These are phyloP conservation scores for Boeremia exigua DNA, from an alignment of 2,329 filamentous ascomycete species.

Conservation along the genomic window DNA sequence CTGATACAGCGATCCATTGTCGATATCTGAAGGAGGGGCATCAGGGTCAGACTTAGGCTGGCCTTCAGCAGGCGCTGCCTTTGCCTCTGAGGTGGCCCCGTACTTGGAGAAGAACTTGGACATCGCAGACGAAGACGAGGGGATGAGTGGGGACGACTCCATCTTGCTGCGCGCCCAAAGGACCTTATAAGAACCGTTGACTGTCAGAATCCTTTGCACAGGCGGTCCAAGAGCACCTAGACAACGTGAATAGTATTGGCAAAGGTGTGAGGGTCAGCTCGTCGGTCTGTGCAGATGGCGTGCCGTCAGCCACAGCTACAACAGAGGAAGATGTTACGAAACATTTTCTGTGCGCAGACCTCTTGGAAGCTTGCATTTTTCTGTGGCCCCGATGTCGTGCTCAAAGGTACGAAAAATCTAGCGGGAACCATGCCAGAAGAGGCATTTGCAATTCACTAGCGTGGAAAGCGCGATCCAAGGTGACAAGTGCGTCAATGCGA, in stretches of 20 bases:
- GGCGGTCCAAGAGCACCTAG: constrained; percentile 6
- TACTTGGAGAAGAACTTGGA: constrained; percentile 24
- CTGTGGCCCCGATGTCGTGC: constrained; percentile 17
- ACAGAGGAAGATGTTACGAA: constrained; percentile 13
- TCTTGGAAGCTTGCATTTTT: constrained; percentile 7
- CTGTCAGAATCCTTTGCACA: constrained; percentile 8
- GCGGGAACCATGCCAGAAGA: constrained; percentile 1
- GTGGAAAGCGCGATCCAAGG: constrained; percentile 10
- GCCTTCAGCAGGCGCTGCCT: constrained; percentile 7
- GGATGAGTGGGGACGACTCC: constrained; percentile 17
- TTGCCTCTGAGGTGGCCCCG: constrained; percentile 13
- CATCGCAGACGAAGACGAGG: constrained; percentile 20
- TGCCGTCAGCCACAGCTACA: constrained; percentile 11
- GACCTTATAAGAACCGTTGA: constrained; percentile 8
- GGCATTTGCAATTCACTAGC: constrained; percentile 10
- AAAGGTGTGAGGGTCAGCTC: not conserved
- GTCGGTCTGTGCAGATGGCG: constrained; percentile 11
- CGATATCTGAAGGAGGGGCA: constrained; percentile 21
- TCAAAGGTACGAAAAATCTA: constrained; percentile 7
- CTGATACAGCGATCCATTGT: constrained; percentile 32
- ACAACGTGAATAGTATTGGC: constrained; percentile 2
- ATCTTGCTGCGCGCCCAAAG: constrained; percentile 1
- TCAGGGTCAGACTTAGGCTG: constrained; percentile 14
- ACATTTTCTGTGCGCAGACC: constrained; percentile 13
- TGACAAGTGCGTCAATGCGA: constrained; percentile 1